Base-by-base conservation (phyloP, 805 yeast species). In the Barnettozyma botsteinii region DNA sequence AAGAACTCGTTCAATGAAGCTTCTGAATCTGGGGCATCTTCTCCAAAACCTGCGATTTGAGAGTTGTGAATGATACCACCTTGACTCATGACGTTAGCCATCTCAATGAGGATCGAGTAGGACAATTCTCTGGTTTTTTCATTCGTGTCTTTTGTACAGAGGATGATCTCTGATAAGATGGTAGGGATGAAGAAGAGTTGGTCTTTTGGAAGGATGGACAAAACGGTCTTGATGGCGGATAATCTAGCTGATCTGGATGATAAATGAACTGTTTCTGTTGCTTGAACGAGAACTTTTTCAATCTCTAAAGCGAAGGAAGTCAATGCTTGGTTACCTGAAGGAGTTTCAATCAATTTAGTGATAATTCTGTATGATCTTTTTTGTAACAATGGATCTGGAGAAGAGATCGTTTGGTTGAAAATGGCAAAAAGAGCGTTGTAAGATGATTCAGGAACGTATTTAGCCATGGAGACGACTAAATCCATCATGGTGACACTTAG, bases 401-500 rank as follows among this genome's bases (percentile, higher is more conserved):
- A 64, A 18, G 69, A 52, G 28, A 85, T 77, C 3, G 94, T 81
- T 35, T 75, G 69, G 37, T 80, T 75, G 64, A 89, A 85, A 36
- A 89, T 85, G n/a, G 83, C 57, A 50, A 88, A 77, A 32, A 89
- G 69, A 0, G 94, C 86, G 52, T 73, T 71, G 61, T 85, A 84
- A 5, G 83, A 75, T 3, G 79, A 57, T 23, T 62, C 63, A 7
- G 96, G 95, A 25, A 93, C 78, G 54, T 83, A 85, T 52, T 85
- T 84, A 21, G 91, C 75, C 85, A 94, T 83, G 22, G 85, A 78
- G 36, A 88, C 94, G 38, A 88, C 73, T 42, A 93, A 70, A 59
- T 93, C 98, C 82, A 91, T 74, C 85, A 94, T 80, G 14, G 96
- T 87, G 30, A 85, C 78, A 48, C 87, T 76, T 48, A 81, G 64